phyloP scores from a whole-genome alignment of 768 basidiomycete genomes.

The Russula dissimulans region DNA sequence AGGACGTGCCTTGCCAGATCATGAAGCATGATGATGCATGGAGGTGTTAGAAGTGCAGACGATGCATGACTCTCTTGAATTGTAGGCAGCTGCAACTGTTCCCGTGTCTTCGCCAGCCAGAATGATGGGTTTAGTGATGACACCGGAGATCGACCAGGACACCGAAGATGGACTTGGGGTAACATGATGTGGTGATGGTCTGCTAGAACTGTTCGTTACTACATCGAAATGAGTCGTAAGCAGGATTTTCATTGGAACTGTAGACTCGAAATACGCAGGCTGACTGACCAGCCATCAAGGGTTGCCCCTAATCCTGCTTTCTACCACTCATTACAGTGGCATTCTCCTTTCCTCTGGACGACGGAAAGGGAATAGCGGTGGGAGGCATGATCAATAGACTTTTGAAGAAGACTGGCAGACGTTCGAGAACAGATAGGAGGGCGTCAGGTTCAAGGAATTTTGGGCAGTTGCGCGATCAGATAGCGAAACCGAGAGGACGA shows the following conservation, averaged over 20 bases:
- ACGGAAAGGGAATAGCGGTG: background rate
- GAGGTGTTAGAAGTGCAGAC: too few relatives aligned
- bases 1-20: too few relatives aligned
- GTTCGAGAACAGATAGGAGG: background rate
- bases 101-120: background rate
- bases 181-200: background rate
- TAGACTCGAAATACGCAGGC: too few relatives aligned
- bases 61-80: background rate
- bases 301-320: background rate
- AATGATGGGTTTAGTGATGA: background rate
- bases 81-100: too few relatives aligned
- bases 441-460: too few relatives aligned
- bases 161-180: background rate
- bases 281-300: background rate
- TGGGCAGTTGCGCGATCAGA: background rate
- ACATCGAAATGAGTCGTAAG: too few relatives aligned
- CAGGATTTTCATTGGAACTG: background rate
- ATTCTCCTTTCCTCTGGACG: background rate
- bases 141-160: background rate
- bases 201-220: background rate
- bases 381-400: background rate
- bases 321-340: background rate
- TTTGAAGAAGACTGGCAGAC: background rate
- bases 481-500: background rate
- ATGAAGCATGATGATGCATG: too few relatives aligned